phyloP scores from a whole-genome alignment of 305 asterid genomes.

The Solanum chacoense region DNA sequence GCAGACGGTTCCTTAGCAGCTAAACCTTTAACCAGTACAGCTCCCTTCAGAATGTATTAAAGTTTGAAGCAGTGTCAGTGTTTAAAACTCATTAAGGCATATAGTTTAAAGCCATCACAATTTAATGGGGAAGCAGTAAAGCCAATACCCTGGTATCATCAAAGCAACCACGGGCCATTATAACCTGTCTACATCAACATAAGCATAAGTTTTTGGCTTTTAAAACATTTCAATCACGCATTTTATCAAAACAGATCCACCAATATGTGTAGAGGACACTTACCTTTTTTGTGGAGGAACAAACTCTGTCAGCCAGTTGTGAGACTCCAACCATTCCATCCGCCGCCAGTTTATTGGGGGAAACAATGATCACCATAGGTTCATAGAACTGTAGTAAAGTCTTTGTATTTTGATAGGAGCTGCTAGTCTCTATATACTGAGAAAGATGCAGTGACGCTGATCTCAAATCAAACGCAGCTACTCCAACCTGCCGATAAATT shows the following conservation, averaged over 20 bases:
- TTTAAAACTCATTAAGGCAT: slow-evolving; percentile 3
- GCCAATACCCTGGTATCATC: slow-evolving; percentile 80
- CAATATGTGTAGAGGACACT: slow-evolving; percentile 1
- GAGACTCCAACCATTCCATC: slow-evolving; percentile 97
- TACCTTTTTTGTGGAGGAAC: slow-evolving; percentile 65
- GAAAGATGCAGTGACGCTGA: slow-evolving; percentile 93
- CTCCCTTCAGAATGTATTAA: slow-evolving; percentile 47
- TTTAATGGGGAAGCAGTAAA: not conserved
- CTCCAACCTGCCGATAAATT: slow-evolving; percentile 57
- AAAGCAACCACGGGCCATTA: slow-evolving; percentile 79
- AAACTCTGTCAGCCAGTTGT: slow-evolving; percentile 68
- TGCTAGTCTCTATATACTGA: slow-evolving; percentile 91
- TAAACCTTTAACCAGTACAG: slow-evolving; percentile 62
- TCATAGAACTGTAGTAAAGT: slow-evolving; percentile 83
- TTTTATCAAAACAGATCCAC: not conserved
- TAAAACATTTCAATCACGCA: not conserved
- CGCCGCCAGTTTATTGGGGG: slow-evolving; percentile 72
- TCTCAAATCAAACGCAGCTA: slow-evolving; percentile 91
- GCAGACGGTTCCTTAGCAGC: slow-evolving; percentile 96
- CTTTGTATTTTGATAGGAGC: slow-evolving; percentile 86
- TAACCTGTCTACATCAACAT: slow-evolving; percentile 39
- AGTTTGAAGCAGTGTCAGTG: slow-evolving; percentile 15
- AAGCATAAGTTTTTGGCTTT: slow-evolving; percentile 5
- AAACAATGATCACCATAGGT: slow-evolving; percentile 73
- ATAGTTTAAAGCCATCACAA: not conserved